Base-by-base conservation (phyloP, 805 yeast species). In the Saccharomycopsis fibuligera region DNA sequence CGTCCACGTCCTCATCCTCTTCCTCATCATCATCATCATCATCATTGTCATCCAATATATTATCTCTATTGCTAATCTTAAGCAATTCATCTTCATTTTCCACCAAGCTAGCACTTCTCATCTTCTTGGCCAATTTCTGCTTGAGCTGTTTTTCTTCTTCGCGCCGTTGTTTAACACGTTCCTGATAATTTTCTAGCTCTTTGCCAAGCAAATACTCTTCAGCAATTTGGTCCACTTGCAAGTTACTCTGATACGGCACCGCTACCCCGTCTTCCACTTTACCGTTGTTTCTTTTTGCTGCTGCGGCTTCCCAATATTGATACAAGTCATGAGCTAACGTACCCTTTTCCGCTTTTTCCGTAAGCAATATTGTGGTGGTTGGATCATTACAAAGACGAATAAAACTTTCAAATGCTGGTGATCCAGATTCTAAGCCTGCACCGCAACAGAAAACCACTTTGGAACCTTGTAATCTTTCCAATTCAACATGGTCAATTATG, bases 381-480 rank as follows among this genome's bases (percentile, higher is more conserved):
- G 79, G 83, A 54, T 77, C 80, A 10, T 70, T 70, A 58, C 93
- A 83, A 17, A 89, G 65, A 47, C 65, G 73, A 51, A 62, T 74
- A 45, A 77, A 69, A 27, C 69, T 77, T 41, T 74, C 73, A 33
- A 77, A 69, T 0, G 86, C 69, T 21, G 75, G 66, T 4, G 81
- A 75, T 2, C 96, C 96, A 38, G 70, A 73, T 41, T 77, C 78
- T 33, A 84, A 61, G 43, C 79, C 81, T 21, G 74, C 70, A 10
- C 87, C 90, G 1, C 91, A 78, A 17, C 87, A 83, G 53, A 91
- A 80, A 2, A 90, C 82, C 44, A 91, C 80, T 60, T 86, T 86
- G 0, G 95, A 85, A 2, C 88, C 87, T 17, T 76, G 69, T 41
- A 76, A 64, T 41, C 67, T 72, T 12, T 66, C 54, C 52, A 87